phyloP scores from a whole-genome alignment of 106 monocot genomes.

The Triglochin maritima region DNA sequence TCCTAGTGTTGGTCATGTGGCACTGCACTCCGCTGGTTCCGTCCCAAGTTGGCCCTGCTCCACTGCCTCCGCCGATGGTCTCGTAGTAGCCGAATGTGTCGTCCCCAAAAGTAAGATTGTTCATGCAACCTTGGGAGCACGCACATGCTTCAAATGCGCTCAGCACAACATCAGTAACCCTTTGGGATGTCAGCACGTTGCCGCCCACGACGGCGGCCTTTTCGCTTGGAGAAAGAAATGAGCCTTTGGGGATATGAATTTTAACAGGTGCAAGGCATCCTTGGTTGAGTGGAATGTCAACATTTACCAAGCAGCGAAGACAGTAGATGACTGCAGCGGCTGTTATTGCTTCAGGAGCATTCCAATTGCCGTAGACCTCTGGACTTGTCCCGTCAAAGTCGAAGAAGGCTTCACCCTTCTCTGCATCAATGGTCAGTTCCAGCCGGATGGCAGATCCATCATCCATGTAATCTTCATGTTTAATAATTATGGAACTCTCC shows the following conservation, averaged over 20 bases:
- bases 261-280: slow-evolving; percentile 84
- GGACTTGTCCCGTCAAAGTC: slow-evolving; percentile 73
- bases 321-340: slow-evolving; percentile 88
- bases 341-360: slow-evolving; percentile 85
- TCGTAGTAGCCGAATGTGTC: slow-evolving; percentile 89
- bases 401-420: slow-evolving; percentile 67
- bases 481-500: slow-evolving; percentile 29
- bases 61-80: slow-evolving; percentile 86
- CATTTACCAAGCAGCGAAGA: slow-evolving; percentile 67
- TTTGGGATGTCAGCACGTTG: slow-evolving; percentile 93
- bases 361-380: slow-evolving; percentile 97
- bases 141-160: slow-evolving; percentile 91
- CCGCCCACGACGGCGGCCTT: slow-evolving; percentile 96
- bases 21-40: slow-evolving; percentile 90
- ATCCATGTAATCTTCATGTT: slow-evolving; percentile 95
- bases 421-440: slow-evolving; percentile 55
- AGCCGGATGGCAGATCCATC: slow-evolving; percentile 77
- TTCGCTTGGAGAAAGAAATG: slow-evolving; percentile 84
- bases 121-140: slow-evolving; percentile 96
- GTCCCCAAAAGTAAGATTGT: slow-evolving; percentile 91
- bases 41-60: slow-evolving; percentile 86
- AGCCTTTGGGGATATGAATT: slow-evolving; percentile 64
- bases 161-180: slow-evolving; percentile 73
- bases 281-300: slow-evolving; percentile 90
- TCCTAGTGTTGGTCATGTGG: slow-evolving; percentile 97